Conservation (phyloP, 768 basidiomycete species). For the Cystobasidiopsis lactophilus region DNA sequence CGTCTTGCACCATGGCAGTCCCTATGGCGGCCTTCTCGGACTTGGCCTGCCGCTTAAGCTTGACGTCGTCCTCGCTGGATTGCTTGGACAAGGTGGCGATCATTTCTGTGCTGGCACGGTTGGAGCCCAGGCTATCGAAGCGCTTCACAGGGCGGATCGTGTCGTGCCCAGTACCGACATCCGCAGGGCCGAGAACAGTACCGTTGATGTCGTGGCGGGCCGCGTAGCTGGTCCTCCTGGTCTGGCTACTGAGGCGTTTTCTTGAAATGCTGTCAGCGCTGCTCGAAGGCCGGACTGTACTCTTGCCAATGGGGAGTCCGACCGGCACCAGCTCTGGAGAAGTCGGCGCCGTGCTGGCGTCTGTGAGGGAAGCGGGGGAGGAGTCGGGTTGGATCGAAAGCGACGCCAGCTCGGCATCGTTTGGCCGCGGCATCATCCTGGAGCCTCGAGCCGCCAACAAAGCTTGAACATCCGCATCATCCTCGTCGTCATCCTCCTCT, state of each 20-base stretch:
- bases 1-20: slow-evolving; percentile 47
- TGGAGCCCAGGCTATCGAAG: slow-evolving; percentile 54
- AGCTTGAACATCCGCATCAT: slow-evolving; percentile 3
- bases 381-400: background rate
- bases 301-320: background rate
- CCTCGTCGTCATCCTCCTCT: slow-evolving; percentile 4
- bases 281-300: background rate
- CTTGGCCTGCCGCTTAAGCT: slow-evolving; percentile 37
- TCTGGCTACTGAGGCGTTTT: background rate
- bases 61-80: slow-evolving; percentile 28
- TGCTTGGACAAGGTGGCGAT: slow-evolving; percentile 31
- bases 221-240: slow-evolving; percentile 4
- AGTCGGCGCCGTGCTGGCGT: background rate
- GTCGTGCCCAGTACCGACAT: slow-evolving; percentile 27
- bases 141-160: slow-evolving; percentile 88
- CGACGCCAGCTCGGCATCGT: slow-evolving; percentile 8
- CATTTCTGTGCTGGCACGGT: slow-evolving; percentile 55
- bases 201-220: slow-evolving; percentile 17
- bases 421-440: background rate
- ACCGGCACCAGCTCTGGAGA: background rate
- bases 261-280: background rate
- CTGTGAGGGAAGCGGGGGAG: background rate
- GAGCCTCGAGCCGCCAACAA: background rate
- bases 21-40: slow-evolving; percentile 29
- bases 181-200: slow-evolving; percentile 12